These are phyloP conservation scores for Venustampulla echinocandica DNA, from an alignment of 495 filamentous ascomycete genomes.

Conservation along the genomic window DNA sequence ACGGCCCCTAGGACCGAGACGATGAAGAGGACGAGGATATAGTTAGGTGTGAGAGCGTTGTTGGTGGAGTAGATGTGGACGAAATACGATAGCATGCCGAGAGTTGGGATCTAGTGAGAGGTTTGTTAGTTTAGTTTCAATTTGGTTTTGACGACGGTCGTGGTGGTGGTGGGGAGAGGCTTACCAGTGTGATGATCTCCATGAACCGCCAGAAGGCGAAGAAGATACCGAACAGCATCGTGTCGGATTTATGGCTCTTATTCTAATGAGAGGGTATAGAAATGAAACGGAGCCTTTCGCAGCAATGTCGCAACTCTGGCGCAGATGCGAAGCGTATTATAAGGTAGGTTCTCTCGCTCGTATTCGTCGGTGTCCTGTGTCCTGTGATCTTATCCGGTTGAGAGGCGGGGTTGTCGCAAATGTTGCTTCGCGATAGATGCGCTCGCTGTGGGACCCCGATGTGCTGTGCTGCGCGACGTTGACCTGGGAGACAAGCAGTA, in stretches of 20 bases:
- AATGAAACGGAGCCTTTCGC: background rate
- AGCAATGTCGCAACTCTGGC: background rate
- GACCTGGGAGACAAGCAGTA: background rate
- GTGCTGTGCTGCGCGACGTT: background rate
- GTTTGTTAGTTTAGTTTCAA: constrained; percentile 11
- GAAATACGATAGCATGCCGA: constrained; percentile 86
- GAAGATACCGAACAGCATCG: constrained; percentile 68
- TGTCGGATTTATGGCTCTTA: constrained; percentile 19
- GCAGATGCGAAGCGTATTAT: too few species aligned
- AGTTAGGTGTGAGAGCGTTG: constrained; percentile 67
- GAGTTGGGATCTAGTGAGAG: constrained; percentile 57
- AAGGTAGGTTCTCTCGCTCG: too few species aligned
- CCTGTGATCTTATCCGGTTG: background rate
- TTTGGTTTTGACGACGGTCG: background rate
- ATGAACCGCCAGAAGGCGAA: constrained; percentile 78
- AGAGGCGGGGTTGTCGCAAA: background rate
- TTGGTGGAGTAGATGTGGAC: constrained; percentile 61
- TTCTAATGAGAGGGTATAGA: background rate
- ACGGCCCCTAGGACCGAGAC: constrained; percentile 68
- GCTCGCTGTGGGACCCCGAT: background rate
- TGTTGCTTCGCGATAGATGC: background rate
- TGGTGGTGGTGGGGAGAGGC: constrained; percentile 7
- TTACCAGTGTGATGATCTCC: constrained; percentile 69
- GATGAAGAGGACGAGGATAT: constrained; percentile 88
- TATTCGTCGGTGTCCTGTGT: too few species aligned